Conservation (phyloP, 2,329 filamentous ascomycete species). For the Pseudogymnoascus sp. region DNA sequence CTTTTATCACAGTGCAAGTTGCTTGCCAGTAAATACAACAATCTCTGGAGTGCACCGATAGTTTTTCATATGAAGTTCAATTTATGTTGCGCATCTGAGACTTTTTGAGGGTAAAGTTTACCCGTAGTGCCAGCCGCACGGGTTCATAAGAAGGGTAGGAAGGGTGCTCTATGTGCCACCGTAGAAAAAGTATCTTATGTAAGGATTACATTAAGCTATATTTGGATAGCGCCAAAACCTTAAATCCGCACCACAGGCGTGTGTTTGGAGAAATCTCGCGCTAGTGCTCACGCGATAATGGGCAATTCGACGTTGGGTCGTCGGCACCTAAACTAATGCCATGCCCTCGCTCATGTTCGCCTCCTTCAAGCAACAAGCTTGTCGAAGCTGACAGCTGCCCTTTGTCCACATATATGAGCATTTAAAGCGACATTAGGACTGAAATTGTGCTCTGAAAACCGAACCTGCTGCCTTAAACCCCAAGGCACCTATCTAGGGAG, state of each 20-base stretch:
- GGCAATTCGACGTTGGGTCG: slow-evolving; percentile 6
- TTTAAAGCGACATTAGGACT: not conserved
- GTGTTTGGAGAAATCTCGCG: not conserved
- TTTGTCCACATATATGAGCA: slow-evolving; percentile 1
- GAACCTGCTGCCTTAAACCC: not conserved
- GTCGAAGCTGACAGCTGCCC: not conserved
- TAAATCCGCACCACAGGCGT: slow-evolving; percentile 2
- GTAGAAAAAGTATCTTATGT: not conserved
- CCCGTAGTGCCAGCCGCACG: not conserved
- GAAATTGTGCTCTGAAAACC: not conserved
- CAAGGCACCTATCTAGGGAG: not conserved
- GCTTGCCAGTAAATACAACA: not conserved
- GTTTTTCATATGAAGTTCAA: not conserved
- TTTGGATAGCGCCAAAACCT: not conserved
- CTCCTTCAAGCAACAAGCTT: slow-evolving; percentile 5
- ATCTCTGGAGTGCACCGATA: not conserved
- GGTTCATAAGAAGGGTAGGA: not conserved
- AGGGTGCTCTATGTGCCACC: too few species aligned
- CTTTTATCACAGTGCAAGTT: not conserved
- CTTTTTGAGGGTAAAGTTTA: not conserved
- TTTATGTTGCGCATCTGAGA: slow-evolving; percentile 1
- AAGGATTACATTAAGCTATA: not conserved
- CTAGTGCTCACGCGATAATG: slow-evolving; percentile 5
- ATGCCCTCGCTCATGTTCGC: not conserved
- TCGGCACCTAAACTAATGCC: not conserved